These are phyloP conservation scores for Sorghum bicolor DNA, from an alignment of 176 grass and related monocot genomes.

Conservation along the genomic window Sorghum_bicolor_NCBIv3 NC_012876.2:8488001-8488500, in stretches of 20 bases:
- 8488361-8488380: too few relatives aligned
- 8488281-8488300: neutral
- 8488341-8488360: neutral
- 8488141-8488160: neutral
- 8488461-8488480: neutral
- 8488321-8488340: neutral
- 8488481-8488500: too few relatives aligned
- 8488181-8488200: neutral
- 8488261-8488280: neutral
- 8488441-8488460: neutral
- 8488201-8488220: neutral
- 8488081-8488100: constrained; percentile 38
- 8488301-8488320: neutral
- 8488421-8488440: neutral
- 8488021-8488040: constrained; percentile 59
- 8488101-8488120: constrained; percentile 37
- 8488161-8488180: neutral
- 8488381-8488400: neutral
- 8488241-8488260: neutral
- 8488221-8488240: neutral
- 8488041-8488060: constrained; percentile 35
- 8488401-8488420: neutral
- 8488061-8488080: constrained; percentile 18
- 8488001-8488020: constrained; percentile 47
- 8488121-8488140: neutral